These are phyloP conservation scores for Cucurbita ficifolia DNA, from an alignment of 306 rosid species.

Conservation along the genomic window DNA sequence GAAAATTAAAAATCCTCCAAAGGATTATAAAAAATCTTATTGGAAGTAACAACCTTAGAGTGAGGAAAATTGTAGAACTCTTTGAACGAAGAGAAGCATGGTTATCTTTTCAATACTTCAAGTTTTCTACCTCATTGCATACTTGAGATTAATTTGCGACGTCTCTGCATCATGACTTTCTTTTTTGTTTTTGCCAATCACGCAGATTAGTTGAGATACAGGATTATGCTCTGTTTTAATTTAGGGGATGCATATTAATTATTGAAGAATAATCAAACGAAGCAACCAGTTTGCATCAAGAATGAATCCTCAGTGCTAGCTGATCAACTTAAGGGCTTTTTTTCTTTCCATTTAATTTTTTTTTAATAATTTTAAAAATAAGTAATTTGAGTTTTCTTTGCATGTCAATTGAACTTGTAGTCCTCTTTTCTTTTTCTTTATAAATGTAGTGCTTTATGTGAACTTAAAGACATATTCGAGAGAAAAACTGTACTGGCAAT, in stretches of 20 bases:
- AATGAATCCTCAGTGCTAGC: not conserved
- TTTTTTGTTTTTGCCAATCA: not conserved
- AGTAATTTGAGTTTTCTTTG: not conserved
- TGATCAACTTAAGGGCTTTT: not conserved
- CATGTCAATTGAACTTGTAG: not conserved
- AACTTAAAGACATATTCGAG: slow-evolving; percentile 3
- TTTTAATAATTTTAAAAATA: not conserved
- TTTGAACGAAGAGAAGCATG: not conserved
- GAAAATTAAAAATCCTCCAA: not conserved
- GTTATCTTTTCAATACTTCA: not conserved
- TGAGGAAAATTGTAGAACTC: not conserved
- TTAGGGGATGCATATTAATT: not conserved
- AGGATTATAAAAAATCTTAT: not conserved
- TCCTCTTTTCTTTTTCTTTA: not conserved
- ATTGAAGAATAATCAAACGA: not conserved
- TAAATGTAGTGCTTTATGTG: not conserved
- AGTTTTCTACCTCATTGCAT: not conserved
- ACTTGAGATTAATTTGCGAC: not conserved
- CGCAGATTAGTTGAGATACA: not conserved
- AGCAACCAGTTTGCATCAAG: not conserved
- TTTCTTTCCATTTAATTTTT: not conserved
- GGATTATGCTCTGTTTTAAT: not conserved
- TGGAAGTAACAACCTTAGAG: not conserved
- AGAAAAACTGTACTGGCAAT: not conserved
- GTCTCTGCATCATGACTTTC: not conserved